Base-by-base conservation (phyloP, 176 grass and related monocot species). In the Raddia guianensis region DNA sequence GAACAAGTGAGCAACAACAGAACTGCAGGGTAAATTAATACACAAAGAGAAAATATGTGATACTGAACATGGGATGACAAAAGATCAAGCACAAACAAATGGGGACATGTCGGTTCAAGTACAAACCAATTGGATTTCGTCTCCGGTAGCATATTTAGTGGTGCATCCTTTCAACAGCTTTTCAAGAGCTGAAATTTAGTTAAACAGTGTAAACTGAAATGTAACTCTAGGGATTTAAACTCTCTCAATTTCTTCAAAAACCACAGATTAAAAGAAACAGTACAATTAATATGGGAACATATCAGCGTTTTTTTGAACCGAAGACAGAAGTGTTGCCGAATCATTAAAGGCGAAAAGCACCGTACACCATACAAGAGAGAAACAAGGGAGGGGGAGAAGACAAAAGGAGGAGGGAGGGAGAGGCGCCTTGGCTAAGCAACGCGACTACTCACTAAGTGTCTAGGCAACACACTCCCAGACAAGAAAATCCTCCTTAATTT, bases 121-220 rank as follows among this genome's bases (percentile, higher is more conserved):
- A 75, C 84, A 82, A 77, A 95, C 89, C 89, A 95, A 32, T 86
- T 86, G 87, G 66, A 92, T 66, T 85, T 95, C 87, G 65, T 92
- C 80, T 66, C 93, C 93, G 4, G 89, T 95, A 46, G 89, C 89
- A 73, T 88, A 95, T 83, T 83, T 95, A 46, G 87, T 90, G 62
- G 59, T 73, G 72, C 54, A 73, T 58, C 73, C 85, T 64, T 85
- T 80, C 45, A 95, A 45, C 74, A 92, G 43, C 69, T 88, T 88
- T 82, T 95, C 93, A 44, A 95, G 82, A 63, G 93, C 90, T 92
- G 87, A 86, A 86, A 49, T 77, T 83, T 6, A 82, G 70, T 46
- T 7, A 19, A 48, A 61, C 3, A 86, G 34, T 40, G 45, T 3
- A 18, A 44, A 66, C 59, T 66, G 2, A 84, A 52, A 35, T 61